These are phyloP conservation scores for Phytophthora chlamydospora DNA, from an alignment of 352 stramenopile genomes.

Conservation along the genomic window DNA sequence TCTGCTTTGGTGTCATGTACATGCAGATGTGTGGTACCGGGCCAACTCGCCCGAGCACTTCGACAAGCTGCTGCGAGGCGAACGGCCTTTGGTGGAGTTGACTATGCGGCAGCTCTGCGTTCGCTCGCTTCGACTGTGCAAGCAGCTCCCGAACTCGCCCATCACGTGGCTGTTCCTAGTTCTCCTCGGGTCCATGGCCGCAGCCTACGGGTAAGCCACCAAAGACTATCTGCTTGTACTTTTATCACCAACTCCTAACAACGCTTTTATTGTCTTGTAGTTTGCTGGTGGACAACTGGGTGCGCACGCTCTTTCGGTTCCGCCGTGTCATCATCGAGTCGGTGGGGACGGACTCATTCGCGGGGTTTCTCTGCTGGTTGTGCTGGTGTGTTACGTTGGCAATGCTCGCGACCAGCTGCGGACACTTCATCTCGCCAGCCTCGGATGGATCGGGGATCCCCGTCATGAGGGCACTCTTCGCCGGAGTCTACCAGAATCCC, in stretches of 20 bases:
- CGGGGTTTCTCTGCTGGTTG: constrained; percentile 69
- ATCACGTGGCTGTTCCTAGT: constrained; percentile 86
- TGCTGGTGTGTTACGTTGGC: constrained; percentile 64
- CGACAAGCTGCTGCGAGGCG: constrained; percentile 66
- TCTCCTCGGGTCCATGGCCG: constrained; percentile 63
- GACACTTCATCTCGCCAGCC: constrained; percentile 61
- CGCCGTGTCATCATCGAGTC: constrained; percentile 62
- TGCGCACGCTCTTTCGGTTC: constrained; percentile 69
- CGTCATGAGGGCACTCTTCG: constrained; percentile 84
- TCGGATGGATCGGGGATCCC: constrained; percentile 84
- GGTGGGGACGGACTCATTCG: constrained; percentile 63
- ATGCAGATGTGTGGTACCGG: constrained; percentile 70
- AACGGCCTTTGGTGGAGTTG: constrained; percentile 58
- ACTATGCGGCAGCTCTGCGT: constrained; percentile 78
- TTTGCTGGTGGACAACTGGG: constrained; percentile 76
- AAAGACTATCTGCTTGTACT: neutral
- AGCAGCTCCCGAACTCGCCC: constrained; percentile 82
- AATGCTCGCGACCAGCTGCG: constrained; percentile 64
- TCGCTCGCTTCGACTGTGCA: constrained; percentile 70
- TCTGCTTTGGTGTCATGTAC: neutral
- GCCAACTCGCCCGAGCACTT: constrained; percentile 77
- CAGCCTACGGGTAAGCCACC: constrained; percentile 62
- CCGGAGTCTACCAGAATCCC: constrained; percentile 84
- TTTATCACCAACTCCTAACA: too few relatives aligned
- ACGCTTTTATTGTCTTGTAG: constrained; percentile 26